These are phyloP conservation scores for Acacia melanoxylon DNA, from an alignment of 306 rosid species.

Conservation along the genomic window DNA sequence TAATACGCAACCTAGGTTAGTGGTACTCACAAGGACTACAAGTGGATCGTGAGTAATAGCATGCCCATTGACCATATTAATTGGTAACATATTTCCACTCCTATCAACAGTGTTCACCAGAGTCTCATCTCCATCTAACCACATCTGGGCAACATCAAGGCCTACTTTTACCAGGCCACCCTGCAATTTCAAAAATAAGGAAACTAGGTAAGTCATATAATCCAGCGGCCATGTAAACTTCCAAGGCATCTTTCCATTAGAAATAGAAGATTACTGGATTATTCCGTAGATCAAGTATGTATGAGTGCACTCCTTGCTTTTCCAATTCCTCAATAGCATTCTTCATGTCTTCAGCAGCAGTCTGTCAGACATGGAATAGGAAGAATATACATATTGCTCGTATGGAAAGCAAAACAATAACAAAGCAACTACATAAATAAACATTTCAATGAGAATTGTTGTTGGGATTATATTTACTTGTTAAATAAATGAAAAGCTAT, in stretches of 20 bases:
- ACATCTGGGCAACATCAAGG: slow-evolving; percentile 94
- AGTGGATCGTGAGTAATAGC: slow-evolving; percentile 96
- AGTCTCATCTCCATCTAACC: slow-evolving; percentile 97
- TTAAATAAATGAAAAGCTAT: neutral
- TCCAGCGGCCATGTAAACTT: neutral
- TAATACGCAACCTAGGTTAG: slow-evolving; percentile 9
- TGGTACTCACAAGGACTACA: slow-evolving; percentile 76
- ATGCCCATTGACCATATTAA: slow-evolving; percentile 83
- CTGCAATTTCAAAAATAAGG: slow-evolving; percentile 41
- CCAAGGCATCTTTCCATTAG: neutral
- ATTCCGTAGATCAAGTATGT: slow-evolving; percentile 90
- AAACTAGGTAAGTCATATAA: neutral
- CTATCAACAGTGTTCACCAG: slow-evolving; percentile 88
- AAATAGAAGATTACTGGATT: slow-evolving; percentile 67
- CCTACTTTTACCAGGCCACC: slow-evolving; percentile 93
- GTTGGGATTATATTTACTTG: neutral
- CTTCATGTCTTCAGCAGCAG: slow-evolving; percentile 88
- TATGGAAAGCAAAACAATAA: neutral
- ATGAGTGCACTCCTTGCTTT: slow-evolving; percentile 84
- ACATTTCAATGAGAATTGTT: slow-evolving; percentile 1
- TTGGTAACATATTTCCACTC: slow-evolving; percentile 75
- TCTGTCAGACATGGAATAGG: slow-evolving; percentile 44
- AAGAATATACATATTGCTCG: slow-evolving; percentile 11
- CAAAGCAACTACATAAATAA: neutral
- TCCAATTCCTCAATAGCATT: slow-evolving; percentile 77